These are phyloP conservation scores for Artemisia tridentata DNA, from an alignment of 129 eudicot genomes.

Conservation along the genomic window DNA sequence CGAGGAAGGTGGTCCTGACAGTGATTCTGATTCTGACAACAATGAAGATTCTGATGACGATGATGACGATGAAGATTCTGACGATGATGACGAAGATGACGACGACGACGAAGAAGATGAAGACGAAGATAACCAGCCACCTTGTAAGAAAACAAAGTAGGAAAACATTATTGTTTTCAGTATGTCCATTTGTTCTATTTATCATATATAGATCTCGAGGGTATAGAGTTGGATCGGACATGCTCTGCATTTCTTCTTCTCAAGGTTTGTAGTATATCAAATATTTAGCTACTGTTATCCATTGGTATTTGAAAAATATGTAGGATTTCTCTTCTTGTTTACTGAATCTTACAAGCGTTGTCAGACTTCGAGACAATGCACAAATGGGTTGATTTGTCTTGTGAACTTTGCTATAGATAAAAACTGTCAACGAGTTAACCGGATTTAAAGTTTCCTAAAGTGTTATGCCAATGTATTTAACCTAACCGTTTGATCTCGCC, in stretches of 20 bases:
- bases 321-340: constrained; percentile 2
- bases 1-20: constrained; percentile 18
- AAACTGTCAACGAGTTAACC: too few relatives aligned
- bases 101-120: constrained; percentile 24
- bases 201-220: constrained; percentile 7
- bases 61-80: constrained; percentile 1
- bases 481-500: too few relatives aligned
- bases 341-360: neutral
- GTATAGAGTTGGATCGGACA: constrained; percentile 8
- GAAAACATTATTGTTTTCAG: neutral
- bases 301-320: constrained; percentile 9
- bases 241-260: neutral
- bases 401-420: too few relatives aligned
- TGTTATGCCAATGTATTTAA: too few relatives aligned
- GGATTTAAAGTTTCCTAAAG: too few relatives aligned
- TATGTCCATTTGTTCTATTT: constrained; percentile 1
- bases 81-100: neutral
- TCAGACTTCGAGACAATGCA: too few relatives aligned
- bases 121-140: constrained; percentile 36
- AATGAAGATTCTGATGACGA: constrained; percentile 17
- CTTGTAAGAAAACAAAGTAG: constrained; percentile 31
- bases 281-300: constrained; percentile 18
- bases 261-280: constrained; percentile 1
- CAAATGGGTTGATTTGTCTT: too few relatives aligned
- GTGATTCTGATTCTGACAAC: constrained; percentile 25